Base-by-base conservation (phyloP, 2,329 filamentous ascomycete species). In the Penicillium digitatum region DNA sequence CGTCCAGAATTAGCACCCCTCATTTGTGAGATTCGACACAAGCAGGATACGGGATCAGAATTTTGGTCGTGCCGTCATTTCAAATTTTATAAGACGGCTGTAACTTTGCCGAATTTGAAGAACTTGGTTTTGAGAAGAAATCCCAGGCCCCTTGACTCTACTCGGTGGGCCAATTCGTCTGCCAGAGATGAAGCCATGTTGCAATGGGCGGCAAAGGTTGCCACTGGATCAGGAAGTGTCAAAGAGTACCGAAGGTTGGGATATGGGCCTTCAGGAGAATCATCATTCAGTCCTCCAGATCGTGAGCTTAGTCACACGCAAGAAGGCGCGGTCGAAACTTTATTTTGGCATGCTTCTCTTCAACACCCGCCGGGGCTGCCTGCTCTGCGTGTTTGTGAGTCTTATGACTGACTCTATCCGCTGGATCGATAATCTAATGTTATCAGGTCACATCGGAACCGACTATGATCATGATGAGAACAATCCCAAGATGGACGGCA, bases 391-490 rank as follows among this genome's bases (percentile, higher is more conserved):
- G 24, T 48, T 38, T 54, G 51, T 54, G 29, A 37, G 51, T 48
- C 10, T 26, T 26, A 20, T 11, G 22, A 29, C 12, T 12, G 10
- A n/a, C 31, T 12, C 3, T 34, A 2, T 29, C 11, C 7, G 3
- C 10, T 22, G 12, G 24, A 22, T 18, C 1, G 10, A n/a, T 22
- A 22, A 24, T 12, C 29, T 54, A 49, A 54, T 29, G 10, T 24
- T 7, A 14, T 8, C 29, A 56, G 54, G 51, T 35, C 54, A 56
- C 27, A 50, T 56, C 18, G 51, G 54, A 32, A 54, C 38, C 20
- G 37, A 56, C 18, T 49, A 39, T 34, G n/a, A 43, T 32, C 18
- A 31, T 18, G 31, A 35, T 9, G 10, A 24, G 18, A 16, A 32
- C 20, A 40, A 35, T 27, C 8, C 8, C 6, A 34, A 42, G 8